Conservation (phyloP, 352 stramenopile genomes). For the Blastocystis sp. region DNA sequence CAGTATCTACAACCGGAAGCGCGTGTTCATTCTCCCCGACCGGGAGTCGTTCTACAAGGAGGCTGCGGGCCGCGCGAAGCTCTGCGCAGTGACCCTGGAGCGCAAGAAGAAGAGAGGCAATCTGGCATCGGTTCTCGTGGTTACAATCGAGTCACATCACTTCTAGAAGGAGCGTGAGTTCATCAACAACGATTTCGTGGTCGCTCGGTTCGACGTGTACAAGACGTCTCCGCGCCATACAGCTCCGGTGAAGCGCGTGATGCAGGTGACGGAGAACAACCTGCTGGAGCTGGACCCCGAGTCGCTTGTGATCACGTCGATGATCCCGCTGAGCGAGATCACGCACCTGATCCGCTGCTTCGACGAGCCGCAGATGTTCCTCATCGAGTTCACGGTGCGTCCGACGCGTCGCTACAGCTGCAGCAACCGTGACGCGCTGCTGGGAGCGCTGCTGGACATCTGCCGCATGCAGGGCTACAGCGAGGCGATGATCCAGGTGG, state of each 20-base stretch:
- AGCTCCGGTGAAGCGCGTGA: slow-evolving; percentile 55
- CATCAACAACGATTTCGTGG: slow-evolving; percentile 50
- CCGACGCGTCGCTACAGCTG: slow-evolving; percentile 49
- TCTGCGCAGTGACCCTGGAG: background rate
- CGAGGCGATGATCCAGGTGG: slow-evolving; percentile 51
- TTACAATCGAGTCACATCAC: background rate
- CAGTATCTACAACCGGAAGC: slow-evolving; percentile 34
- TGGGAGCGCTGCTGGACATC: slow-evolving; percentile 51
- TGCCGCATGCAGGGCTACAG: slow-evolving; percentile 49
- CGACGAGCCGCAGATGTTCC: slow-evolving; percentile 52
- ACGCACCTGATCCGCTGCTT: slow-evolving; percentile 54
- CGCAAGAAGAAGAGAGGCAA: slow-evolving; percentile 43
- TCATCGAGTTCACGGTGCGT: slow-evolving; percentile 30
- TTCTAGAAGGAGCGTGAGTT: slow-evolving; percentile 53
- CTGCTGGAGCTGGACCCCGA: slow-evolving; percentile 52
- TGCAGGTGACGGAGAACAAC: slow-evolving; percentile 54
- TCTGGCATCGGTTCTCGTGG: slow-evolving; percentile 3
- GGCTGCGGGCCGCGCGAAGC: slow-evolving; percentile 8
- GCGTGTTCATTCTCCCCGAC: slow-evolving; percentile 47
- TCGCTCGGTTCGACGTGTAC: slow-evolving; percentile 51
- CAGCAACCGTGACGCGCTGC: slow-evolving; percentile 48
- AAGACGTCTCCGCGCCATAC: slow-evolving; percentile 35
- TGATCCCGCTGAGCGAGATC: slow-evolving; percentile 54
- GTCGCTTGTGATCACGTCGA: slow-evolving; percentile 45
- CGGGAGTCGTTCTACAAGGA: slow-evolving; percentile 46